These are phyloP conservation scores for Monosporascus ibericus DNA, from an alignment of 2,329 filamentous ascomycete species.

Conservation along the genomic window DNA sequence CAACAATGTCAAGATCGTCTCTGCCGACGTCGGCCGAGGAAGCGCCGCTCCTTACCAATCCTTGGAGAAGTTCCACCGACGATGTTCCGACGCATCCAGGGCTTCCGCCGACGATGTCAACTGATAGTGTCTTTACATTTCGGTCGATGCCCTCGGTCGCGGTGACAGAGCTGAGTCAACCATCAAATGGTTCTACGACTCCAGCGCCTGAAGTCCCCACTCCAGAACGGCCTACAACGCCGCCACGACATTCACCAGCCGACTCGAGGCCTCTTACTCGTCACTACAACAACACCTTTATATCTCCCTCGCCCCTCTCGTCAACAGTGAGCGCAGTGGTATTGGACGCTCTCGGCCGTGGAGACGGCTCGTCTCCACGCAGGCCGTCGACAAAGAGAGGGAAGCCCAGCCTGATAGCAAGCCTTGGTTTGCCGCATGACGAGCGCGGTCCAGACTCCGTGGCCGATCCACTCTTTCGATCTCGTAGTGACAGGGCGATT, in stretches of 20 bases:
- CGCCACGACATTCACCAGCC: conserved; percentile 24
- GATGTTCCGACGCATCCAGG: conserved; percentile 25
- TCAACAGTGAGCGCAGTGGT: conserved; percentile 54
- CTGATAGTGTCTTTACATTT: conserved; percentile 25
- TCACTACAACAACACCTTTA: conserved; percentile 42
- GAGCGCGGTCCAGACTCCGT: conserved; percentile 16
- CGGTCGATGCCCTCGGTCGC: conserved; percentile 20
- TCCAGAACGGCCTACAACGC: conserved; percentile 19
- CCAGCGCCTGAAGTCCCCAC: conserved; percentile 14
- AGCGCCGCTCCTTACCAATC: conserved; percentile 35
- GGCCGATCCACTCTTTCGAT: conserved; percentile 16
- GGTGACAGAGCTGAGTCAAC: conserved; percentile 20
- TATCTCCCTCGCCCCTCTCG: conserved; percentile 54
- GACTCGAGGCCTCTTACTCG: conserved; percentile 30
- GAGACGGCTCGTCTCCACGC: conserved; percentile 32
- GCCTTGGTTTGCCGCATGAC: conserved; percentile 47
- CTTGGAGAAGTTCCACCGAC: conserved; percentile 35
- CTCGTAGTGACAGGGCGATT: conserved; percentile 11
- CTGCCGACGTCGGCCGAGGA: conserved; percentile 28
- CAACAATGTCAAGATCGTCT: conserved; percentile 23
- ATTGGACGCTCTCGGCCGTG: conserved; percentile 46
- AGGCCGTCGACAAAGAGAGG: conserved; percentile 41
- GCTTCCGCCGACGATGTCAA: conserved; percentile 25
- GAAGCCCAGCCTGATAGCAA: conserved; percentile 45
- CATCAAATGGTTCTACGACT: conserved; percentile 12